A percentile compares a stretch with the other conserved stretches of the same genome.
These are phyloP conservation scores for Blastobotrys americana DNA, from an alignment of 805 yeast genomes.

Conservation along the genomic window DNA sequence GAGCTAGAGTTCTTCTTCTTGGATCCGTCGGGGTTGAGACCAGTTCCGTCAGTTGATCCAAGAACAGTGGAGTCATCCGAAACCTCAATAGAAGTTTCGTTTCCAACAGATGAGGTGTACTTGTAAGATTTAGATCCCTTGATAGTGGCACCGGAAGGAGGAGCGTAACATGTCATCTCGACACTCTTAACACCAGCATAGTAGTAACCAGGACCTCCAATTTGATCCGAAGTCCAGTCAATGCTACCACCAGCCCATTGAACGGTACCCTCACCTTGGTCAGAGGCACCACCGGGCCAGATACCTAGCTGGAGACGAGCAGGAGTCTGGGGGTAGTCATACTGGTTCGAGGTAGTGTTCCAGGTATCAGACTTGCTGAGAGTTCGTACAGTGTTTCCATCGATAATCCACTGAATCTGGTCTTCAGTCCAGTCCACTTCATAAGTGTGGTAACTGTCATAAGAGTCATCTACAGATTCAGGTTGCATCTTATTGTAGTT, in stretches of 20 bases:
- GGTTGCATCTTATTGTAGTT: conserved; percentile 55
- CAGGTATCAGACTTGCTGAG: conserved; percentile 50
- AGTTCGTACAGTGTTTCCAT: conserved; percentile 61
- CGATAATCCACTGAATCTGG: conserved; percentile 59
- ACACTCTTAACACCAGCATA: conserved; percentile 58
- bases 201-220: conserved; percentile 71
- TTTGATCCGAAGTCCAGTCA: conserved; percentile 74
- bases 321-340: conserved; percentile 87
- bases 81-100: conserved; percentile 45
- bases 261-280: conserved; percentile 54
- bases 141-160: conserved; percentile 49
- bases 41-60: conserved; percentile 55
- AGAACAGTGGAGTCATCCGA: conserved; percentile 57
- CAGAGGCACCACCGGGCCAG: conserved; percentile 49
- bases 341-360: conserved; percentile 48
- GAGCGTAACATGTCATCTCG: conserved; percentile 60
- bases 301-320: conserved; percentile 64
- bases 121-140: conserved; percentile 46
- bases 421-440: conserved; percentile 80
- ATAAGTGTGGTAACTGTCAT: conserved; percentile 63
- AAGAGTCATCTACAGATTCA: conserved; percentile 45
- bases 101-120: conserved; percentile 44
- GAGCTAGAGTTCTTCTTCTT: conserved; percentile 9
- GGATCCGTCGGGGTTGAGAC: conserved; percentile 41
- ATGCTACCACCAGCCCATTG: conserved; percentile 84